Percentiles rank a stretch among this genome's conserved stretches.
Evolutionary conservation across 441 rosid species (phyloP).

Genomic region (Populus tomentosa): DNA sequence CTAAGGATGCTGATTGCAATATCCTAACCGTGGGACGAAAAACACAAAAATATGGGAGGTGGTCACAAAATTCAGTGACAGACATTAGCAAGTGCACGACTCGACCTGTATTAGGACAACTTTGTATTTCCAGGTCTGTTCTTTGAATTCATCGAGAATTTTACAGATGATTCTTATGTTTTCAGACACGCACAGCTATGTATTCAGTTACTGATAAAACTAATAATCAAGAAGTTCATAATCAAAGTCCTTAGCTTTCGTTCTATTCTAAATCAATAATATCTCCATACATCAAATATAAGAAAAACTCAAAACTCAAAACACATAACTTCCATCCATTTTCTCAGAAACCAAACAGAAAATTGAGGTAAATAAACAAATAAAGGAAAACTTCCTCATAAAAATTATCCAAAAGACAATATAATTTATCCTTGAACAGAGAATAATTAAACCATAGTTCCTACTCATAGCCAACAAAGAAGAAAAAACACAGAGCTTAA

Average conservation of each 20-base stretch:
- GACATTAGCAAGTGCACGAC: not conserved
- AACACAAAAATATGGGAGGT: not conserved
- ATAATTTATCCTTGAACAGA: not conserved
- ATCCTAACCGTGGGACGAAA: not conserved
- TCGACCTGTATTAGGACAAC: not conserved
- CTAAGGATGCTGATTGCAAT: not conserved
- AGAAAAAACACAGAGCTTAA: not conserved
- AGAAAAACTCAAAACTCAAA: not conserved
- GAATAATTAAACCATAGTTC: not conserved
- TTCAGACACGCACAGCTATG: not conserved
- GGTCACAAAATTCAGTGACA: not conserved
- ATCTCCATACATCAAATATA: not conserved
- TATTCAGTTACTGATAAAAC: not conserved
- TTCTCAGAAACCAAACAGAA: not conserved
- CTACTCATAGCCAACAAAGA: not conserved
- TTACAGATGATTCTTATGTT: not conserved
- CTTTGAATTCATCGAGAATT: not conserved
- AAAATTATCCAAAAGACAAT: not conserved
- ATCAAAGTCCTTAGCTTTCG: not conserved
- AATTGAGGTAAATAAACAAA: not conserved
- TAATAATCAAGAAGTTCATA: not conserved
- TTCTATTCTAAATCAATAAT: not conserved
- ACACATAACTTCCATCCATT: constrained; percentile 4
- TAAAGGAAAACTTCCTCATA: not conserved
- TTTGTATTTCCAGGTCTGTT: no score